Evolutionary conservation across 2,329 filamentous ascomycete species (phyloP), one percentile per base, ranked within the genome.

Genomic region (Stachybotrys elegans): DNA sequence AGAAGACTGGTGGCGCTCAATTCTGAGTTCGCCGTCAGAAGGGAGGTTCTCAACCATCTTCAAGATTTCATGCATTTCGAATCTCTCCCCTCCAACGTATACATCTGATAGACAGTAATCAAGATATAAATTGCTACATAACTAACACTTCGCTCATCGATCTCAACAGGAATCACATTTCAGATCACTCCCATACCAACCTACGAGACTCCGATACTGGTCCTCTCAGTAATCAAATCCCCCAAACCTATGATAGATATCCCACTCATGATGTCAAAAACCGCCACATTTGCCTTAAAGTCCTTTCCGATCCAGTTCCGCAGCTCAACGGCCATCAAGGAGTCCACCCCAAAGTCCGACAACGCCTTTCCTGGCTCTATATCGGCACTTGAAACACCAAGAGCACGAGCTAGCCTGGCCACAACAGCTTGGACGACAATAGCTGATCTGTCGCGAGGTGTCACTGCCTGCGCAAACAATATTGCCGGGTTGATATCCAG

Each of bases 321-420:
- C 23, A 73, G 36, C 50, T 73, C 69, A 0, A 73, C 63, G 1
- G 68, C 69, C 22, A 73, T 61, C 0, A 73, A 58, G 1, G 66
- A 57, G 16, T 60, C 58, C 2, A 59, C 43, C 8, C 57, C 56
- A 8, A 57, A 57, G 0, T 45, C 42, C 5, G 50, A 51, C 1
- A 55, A 27, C 1, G 56, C 45, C 38, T 50, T 52, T 22, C 44
- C 47, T 1, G 45, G 14, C 4, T 57, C 57, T 1, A 60, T 42
- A 3, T 59, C 55, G 0, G 50, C 52, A 4, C 43, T 7, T 13
- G 57, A 42, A 2, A 67, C 58, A 19, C 53, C 48, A 45, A 70
- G 57, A 12, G 62, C 58, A 5, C 57, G 52, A 1, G 60, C 54
- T 4, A 70, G 51, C 36, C 62, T 66, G 2, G 42, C 43, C 0